Base-by-base conservation (phyloP, 2,329 filamentous ascomycete species). In the Torrubiella hemipterigena region DNA sequence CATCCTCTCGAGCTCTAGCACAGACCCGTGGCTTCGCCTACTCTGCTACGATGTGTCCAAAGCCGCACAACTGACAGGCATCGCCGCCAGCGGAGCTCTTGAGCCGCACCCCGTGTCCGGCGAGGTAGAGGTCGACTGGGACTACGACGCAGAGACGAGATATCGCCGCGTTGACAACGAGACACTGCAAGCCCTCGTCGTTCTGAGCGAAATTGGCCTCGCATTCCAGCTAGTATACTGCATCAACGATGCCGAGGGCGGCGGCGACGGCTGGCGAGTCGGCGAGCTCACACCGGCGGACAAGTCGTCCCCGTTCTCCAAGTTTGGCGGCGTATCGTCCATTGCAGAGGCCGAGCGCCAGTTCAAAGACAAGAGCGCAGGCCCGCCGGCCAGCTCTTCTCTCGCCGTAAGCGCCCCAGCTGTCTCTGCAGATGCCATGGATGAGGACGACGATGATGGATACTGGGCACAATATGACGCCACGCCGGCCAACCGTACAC, bases 101-200 rank as follows among this genome's bases (percentile, higher is more conserved):
- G 80, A 87, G 51, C 80, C 81, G n/a, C 83, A 91, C 46, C 83
- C 83, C 4, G 73, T 80, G 5, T 85, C 80, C 3, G 82, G 81
- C 32, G 81, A 87, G 52, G 71, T 89, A 32, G 82, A 89, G 55
- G 56, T 87, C 14, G 76, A 82, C 50, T 73, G 69, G 65, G 68
- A 74, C 44, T 66, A 64, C 34, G 78, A 84, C 34, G 67, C 73
- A 7, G 63, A 73, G 36, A 63, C 66, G 17, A 65, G 69, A 32
- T 89, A 77, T 55, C 64, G 72, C 37, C 65, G 81, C n/a, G 51
- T 83, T 21, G 83, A 91, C 45, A 57, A 69, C 27, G 83, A 91
- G 55, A 91, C 82, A 0, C 53, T 87, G 31, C 78, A 87, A 44
- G 66, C 75, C 4, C 61, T 81, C 18, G 63, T 82, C 6, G 65